These are phyloP conservation scores for Raffaelea albimanens DNA, from an alignment of 2,329 filamentous ascomycete genomes.

Conservation along the genomic window DNA sequence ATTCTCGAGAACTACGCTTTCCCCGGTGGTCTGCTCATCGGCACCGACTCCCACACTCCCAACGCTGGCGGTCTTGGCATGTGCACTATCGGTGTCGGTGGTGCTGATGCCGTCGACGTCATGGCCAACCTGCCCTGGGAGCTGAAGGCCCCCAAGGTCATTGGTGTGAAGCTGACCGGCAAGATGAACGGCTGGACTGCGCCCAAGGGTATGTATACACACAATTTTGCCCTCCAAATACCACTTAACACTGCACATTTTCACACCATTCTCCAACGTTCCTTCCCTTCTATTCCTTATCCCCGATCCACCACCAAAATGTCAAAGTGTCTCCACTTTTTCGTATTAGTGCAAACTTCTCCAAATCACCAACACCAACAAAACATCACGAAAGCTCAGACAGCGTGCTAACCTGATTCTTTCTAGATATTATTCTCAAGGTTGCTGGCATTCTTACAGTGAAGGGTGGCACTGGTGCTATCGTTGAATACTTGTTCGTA, in stretches of 20 bases:
- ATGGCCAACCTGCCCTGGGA: constrained; percentile 98
- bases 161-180: constrained; percentile 92
- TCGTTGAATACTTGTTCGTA: constrained; percentile 66
- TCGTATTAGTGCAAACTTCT: too few relatives aligned
- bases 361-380: neutral
- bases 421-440: constrained; percentile 85
- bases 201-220: constrained; percentile 63
- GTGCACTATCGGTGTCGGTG: constrained; percentile 91
- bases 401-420: constrained; percentile 1
- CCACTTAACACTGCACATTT: neutral
- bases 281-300: too few relatives aligned
- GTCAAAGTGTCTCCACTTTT: too few relatives aligned
- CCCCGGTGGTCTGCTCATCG: constrained; percentile 95
- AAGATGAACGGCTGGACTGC: constrained; percentile 82
- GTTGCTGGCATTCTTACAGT: constrained; percentile 94
- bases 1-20: constrained; percentile 98
- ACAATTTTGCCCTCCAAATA: neutral
- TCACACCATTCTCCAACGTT: neutral
- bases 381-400: neutral
- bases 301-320: too few relatives aligned
- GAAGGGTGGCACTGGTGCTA: constrained; percentile 92
- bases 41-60: constrained; percentile 91
- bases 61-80: constrained; percentile 96
- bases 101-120: constrained; percentile 96
- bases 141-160: constrained; percentile 93